Conservation (phyloP, 495 filamentous ascomycete species). For the Hypoxylon intermedium region DNA sequence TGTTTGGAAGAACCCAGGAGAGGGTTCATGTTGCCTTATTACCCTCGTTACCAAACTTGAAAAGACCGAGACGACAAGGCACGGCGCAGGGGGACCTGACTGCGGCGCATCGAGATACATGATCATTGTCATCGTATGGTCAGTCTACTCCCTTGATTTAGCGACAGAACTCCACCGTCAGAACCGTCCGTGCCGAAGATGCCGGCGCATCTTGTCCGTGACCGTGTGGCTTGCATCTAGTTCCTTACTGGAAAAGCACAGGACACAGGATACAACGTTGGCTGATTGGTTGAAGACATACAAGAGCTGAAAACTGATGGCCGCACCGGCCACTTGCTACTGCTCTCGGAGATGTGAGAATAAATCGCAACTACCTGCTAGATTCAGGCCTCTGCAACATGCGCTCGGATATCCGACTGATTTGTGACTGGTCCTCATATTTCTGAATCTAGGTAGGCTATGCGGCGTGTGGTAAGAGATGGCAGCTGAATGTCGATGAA, state of each 20-base stretch:
- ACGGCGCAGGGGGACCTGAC: slow-evolving; percentile 2
- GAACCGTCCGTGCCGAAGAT: slow-evolving; percentile 36
- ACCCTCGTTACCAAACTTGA: slow-evolving; percentile 25
- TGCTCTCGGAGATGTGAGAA: neutral
- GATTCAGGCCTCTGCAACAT: slow-evolving; percentile 7
- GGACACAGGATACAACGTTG: slow-evolving; percentile 15
- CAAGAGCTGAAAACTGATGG: slow-evolving; percentile 34
- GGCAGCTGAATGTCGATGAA: slow-evolving; percentile 11
- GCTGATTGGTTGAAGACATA: slow-evolving; percentile 25
- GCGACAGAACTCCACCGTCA: slow-evolving; percentile 26
- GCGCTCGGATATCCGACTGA: slow-evolving; percentile 29
- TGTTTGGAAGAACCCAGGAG: slow-evolving; percentile 30
- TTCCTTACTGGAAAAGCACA: slow-evolving; percentile 23
- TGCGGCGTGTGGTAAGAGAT: slow-evolving; percentile 13
- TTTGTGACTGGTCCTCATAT: slow-evolving; percentile 20
- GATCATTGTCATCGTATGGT: slow-evolving; percentile 3
- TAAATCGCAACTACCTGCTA: slow-evolving; percentile 5
- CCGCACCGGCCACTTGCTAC: slow-evolving; percentile 1
- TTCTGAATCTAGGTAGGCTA: slow-evolving; percentile 24
- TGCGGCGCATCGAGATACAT: slow-evolving; percentile 28
- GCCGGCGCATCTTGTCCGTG: slow-evolving; percentile 35
- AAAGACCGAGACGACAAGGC: slow-evolving; percentile 25
- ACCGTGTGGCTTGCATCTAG: slow-evolving; percentile 33
- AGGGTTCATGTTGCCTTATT: slow-evolving; percentile 25
- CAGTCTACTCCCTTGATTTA: slow-evolving; percentile 18